Conservation (phyloP, 2,329 filamentous ascomycete genomes). For the Coniochaeta prunicola region DNA sequence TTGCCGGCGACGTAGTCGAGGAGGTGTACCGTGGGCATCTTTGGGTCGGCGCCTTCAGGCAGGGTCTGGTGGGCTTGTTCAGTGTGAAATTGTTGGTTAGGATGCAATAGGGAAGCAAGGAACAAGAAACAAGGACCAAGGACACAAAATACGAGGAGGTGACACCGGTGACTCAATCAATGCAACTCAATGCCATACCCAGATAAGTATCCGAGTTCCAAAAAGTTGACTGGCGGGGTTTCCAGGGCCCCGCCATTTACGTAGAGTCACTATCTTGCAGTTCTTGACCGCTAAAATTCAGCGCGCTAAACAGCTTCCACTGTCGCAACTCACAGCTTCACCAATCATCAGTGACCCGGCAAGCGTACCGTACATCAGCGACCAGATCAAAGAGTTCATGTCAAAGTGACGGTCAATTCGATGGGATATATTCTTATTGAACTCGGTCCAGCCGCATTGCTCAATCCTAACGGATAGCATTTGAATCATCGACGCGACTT, state of each 20-base stretch:
- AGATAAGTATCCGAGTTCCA: background rate
- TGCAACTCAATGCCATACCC: background rate
- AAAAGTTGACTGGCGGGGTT: constrained; percentile 6
- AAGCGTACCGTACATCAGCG: background rate
- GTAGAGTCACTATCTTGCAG: constrained; percentile 16
- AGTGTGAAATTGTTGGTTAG: background rate
- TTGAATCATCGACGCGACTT: background rate
- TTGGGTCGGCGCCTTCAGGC: constrained; percentile 13
- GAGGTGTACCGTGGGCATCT: constrained; percentile 71
- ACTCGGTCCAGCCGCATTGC: background rate
- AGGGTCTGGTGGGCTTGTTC: background rate
- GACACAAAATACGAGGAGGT: background rate
- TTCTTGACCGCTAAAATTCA: constrained; percentile 18
- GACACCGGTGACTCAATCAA: background rate
- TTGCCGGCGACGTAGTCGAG: constrained; percentile 93
- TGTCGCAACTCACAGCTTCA: background rate
- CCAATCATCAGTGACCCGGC: background rate
- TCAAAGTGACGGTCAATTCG: background rate
- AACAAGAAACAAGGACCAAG: background rate
- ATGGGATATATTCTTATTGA: background rate
- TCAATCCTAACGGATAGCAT: background rate
- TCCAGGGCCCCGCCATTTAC: background rate
- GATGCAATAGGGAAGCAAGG: background rate
- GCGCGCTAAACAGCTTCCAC: background rate
- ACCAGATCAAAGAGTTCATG: background rate